Evolutionary conservation across 1,139 yeast genomes (phyloP).

Genomic region (Casaregolazyma suthepensis): DNA sequence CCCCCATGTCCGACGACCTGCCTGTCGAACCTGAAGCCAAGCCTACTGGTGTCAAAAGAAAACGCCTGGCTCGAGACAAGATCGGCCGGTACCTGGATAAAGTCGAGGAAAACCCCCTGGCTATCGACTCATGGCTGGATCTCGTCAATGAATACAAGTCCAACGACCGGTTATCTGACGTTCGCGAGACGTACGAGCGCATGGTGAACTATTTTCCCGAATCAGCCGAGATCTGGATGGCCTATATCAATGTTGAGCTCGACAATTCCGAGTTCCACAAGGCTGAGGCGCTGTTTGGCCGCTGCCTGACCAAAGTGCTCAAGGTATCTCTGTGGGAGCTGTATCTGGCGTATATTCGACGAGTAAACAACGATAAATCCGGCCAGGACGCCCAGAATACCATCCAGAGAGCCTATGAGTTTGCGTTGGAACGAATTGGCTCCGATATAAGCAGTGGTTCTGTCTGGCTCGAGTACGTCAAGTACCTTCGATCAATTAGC

Average conservation of each 20-base stretch:
- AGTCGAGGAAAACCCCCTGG: slow-evolving; percentile 50
- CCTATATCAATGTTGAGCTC: slow-evolving; percentile 63
- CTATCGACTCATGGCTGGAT: slow-evolving; percentile 52
- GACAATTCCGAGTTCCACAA: slow-evolving; percentile 61
- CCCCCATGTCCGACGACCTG: not conserved
- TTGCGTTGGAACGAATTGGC: slow-evolving; percentile 74
- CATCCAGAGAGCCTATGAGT: slow-evolving; percentile 77
- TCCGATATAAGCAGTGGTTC: slow-evolving; percentile 66
- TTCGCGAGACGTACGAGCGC: slow-evolving; percentile 52
- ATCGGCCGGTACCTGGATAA: slow-evolving; percentile 57
- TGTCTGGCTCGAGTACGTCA: slow-evolving; percentile 78
- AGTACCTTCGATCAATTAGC: slow-evolving; percentile 73
- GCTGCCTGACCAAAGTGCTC: slow-evolving; percentile 53
- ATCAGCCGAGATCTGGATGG: slow-evolving; percentile 59
- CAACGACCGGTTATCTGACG: slow-evolving; percentile 60
- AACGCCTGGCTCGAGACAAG: slow-evolving; percentile 39
- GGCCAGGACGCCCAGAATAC: slow-evolving; percentile 77
- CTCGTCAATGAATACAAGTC: slow-evolving; percentile 49
- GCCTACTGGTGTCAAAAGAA: slow-evolving; percentile 21
- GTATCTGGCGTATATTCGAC: slow-evolving; percentile 64
- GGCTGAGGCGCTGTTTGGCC: slow-evolving; percentile 59
- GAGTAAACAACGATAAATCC: slow-evolving; percentile 62
- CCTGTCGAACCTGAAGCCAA: not conserved
- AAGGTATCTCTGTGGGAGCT: slow-evolving; percentile 64
- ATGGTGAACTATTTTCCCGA: slow-evolving; percentile 62